phyloP scores from a whole-genome alignment of 768 basidiomycete species.

The Cyclocybe cylindracea region DNA sequence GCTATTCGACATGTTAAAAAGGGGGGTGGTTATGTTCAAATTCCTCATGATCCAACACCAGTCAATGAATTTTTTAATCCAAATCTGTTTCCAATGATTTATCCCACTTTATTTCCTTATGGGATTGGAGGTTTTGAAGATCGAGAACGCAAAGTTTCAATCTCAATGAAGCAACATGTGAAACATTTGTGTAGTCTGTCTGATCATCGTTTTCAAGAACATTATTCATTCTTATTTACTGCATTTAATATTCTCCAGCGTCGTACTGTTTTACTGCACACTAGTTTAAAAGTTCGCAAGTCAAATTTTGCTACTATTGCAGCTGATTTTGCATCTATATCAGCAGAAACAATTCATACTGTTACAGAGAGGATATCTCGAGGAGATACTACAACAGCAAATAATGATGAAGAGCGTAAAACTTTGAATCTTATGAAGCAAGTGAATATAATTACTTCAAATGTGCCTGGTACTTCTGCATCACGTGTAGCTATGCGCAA shows the following conservation, averaged over 20 bases:
- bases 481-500: constrained; percentile 30
- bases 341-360: constrained; percentile 19
- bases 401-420: constrained; percentile 26
- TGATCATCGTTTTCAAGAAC: constrained; percentile 35
- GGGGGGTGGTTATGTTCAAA: constrained; percentile 23
- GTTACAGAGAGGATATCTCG: constrained; percentile 20
- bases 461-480: constrained; percentile 31
- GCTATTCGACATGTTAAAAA: constrained; percentile 32
- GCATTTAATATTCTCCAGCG: constrained; percentile 43
- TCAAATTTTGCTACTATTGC: constrained; percentile 26
- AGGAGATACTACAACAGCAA: constrained; percentile 16
- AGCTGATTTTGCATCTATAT: constrained; percentile 19
- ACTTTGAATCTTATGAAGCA: constrained; percentile 22
- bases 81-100: constrained; percentile 38
- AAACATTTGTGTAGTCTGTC: constrained; percentile 30
- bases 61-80: constrained; percentile 39
- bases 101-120: constrained; percentile 44
- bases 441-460: constrained; percentile 11
- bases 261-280: constrained; percentile 27
- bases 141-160: not conserved
- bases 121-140: constrained; percentile 45
- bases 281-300: constrained; percentile 28
- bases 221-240: constrained; percentile 42
- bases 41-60: constrained; percentile 30
- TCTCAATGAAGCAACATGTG: constrained; percentile 34